phyloP scores from a whole-genome alignment of 2,329 filamentous ascomycete species.

The Raffaelea deltoideospora region DNA sequence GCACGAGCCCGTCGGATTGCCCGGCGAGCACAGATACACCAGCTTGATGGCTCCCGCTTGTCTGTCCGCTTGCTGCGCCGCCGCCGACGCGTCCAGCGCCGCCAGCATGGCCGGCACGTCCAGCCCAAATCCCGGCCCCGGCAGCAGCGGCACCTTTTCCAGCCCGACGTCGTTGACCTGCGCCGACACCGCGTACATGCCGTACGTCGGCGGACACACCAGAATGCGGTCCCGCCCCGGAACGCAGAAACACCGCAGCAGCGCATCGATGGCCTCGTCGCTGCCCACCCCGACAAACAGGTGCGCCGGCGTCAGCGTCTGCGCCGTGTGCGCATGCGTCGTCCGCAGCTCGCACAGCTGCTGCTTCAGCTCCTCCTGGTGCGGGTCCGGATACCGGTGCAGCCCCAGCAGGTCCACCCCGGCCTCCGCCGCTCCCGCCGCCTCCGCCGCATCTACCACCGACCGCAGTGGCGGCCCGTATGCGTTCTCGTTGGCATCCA shows the following conservation, averaged over 20 bases:
- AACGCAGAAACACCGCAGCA: constrained; percentile 83
- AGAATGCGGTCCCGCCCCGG: constrained; percentile 82
- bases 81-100: constrained; percentile 27
- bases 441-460: constrained; percentile 91
- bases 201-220: constrained; percentile 91
- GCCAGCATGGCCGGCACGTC: constrained; percentile 54
- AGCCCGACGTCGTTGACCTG: constrained; percentile 85
- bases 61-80: too few species aligned
- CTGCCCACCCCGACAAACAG: constrained; percentile 92
- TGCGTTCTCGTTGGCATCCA: constrained; percentile 97
- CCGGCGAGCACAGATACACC: constrained; percentile 84
- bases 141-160: constrained; percentile 69
- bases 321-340: constrained; percentile 63
- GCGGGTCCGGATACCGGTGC: constrained; percentile 91
- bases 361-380: constrained; percentile 78
- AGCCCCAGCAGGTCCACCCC: constrained; percentile 63
- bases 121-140: constrained; percentile 57
- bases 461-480: constrained; percentile 84
- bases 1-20: constrained; percentile 78
- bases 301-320: constrained; percentile 61
- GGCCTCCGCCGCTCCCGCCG: constrained; percentile 52
- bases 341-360: constrained; percentile 78
- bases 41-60: constrained; percentile 63
- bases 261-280: constrained; percentile 90
- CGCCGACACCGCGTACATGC: constrained; percentile 93